Conservation (phyloP, 2,329 filamentous ascomycete species). For the Calcarisporium arbuscula region DNA sequence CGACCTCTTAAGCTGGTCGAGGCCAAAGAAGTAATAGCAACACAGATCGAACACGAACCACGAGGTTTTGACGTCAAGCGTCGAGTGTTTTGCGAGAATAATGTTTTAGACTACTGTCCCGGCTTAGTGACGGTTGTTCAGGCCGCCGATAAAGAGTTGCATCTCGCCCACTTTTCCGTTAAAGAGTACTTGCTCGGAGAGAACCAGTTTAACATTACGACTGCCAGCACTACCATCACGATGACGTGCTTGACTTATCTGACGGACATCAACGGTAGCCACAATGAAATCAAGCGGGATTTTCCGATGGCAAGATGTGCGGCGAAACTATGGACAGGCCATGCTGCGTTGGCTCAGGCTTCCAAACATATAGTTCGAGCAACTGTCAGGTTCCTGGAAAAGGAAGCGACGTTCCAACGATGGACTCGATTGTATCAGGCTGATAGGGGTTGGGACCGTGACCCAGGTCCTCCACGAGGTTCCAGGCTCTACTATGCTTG, state of each 20-base stretch:
- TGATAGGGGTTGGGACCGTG: neutral
- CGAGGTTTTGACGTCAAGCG: slow-evolving; percentile 8
- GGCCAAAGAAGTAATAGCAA: slow-evolving; percentile 16
- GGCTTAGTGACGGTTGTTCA: slow-evolving; percentile 11
- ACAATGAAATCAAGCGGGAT: slow-evolving; percentile 1
- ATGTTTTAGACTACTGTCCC: slow-evolving; percentile 12
- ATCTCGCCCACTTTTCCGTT: slow-evolving; percentile 19
- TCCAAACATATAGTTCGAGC: slow-evolving; percentile 4
- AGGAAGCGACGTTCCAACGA: slow-evolving; percentile 8
- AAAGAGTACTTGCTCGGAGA: slow-evolving; percentile 15
- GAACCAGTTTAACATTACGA: slow-evolving; percentile 2
- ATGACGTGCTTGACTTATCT: slow-evolving; percentile 17
- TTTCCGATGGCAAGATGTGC: slow-evolving; percentile 16
- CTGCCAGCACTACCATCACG: slow-evolving; percentile 12
- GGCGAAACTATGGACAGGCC: slow-evolving; percentile 12
- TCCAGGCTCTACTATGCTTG: slow-evolving; percentile 12
- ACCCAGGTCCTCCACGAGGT: slow-evolving; percentile 5
- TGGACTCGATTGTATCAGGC: slow-evolving; percentile 10
- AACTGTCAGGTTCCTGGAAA: slow-evolving; percentile 9
- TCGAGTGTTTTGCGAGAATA: neutral
- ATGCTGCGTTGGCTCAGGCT: slow-evolving; percentile 6
- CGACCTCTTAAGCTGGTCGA: slow-evolving; percentile 12
- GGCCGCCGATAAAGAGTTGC: slow-evolving; percentile 8
- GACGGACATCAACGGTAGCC: slow-evolving; percentile 7
- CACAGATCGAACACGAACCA: slow-evolving; percentile 8